Percentiles rank a stretch among this genome's conserved stretches.
Conservation (phyloP, 768 basidiomycete species). For the Lentinula detonsa region DNA sequence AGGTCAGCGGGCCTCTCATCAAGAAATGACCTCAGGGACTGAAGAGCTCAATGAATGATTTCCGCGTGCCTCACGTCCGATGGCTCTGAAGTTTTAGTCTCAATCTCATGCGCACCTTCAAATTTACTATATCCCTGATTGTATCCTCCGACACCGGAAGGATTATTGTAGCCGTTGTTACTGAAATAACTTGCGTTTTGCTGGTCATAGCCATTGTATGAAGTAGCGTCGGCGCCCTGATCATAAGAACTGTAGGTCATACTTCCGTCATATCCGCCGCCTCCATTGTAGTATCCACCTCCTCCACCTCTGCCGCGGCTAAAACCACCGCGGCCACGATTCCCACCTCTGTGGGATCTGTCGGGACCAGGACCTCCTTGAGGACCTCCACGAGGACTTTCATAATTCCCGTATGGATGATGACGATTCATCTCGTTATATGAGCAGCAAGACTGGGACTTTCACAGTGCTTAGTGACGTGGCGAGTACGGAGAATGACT, state of each 20-base stretch:
- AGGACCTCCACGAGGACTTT: constrained; percentile 55
- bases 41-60: constrained; percentile 19
- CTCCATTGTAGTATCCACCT: constrained; percentile 37
- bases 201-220: constrained; percentile 67
- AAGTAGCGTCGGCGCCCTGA: constrained; percentile 59
- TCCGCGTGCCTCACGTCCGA: constrained; percentile 49
- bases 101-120: constrained; percentile 85
- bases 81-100: constrained; percentile 46
- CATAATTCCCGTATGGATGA: constrained; percentile 70
- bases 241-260: constrained; percentile 56
- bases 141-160: constrained; percentile 41
- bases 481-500: constrained; percentile 1
- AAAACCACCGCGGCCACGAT: constrained; percentile 32
- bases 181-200: constrained; percentile 66
- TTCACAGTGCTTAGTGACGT: constrained; percentile 13
- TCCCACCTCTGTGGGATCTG: constrained; percentile 60
- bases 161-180: constrained; percentile 53
- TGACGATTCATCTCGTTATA: constrained; percentile 71
- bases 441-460: constrained; percentile 15
- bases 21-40: constrained; percentile 7
- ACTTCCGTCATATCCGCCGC: constrained; percentile 50
- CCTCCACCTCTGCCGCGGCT: constrained; percentile 42
- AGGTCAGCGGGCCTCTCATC: constrained; percentile 1
- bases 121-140: constrained; percentile 53
- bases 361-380: constrained; percentile 66